These are phyloP conservation scores for Pseudogymnoascus sp. DNA, from an alignment of 2,329 filamentous ascomycete species.

Conservation along the genomic window DNA sequence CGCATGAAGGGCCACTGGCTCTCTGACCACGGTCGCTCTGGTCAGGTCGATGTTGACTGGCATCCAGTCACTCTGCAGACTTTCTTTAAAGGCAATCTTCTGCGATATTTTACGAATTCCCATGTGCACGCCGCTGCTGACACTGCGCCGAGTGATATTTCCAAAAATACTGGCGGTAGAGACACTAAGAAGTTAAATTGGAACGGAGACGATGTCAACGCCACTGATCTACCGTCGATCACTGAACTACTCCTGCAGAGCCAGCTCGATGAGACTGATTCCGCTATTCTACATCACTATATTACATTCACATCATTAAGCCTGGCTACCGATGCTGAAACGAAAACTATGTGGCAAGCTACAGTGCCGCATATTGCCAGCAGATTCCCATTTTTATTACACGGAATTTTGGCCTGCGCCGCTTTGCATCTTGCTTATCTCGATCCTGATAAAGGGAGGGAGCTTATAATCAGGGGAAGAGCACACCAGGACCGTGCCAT, in stretches of 20 bases:
- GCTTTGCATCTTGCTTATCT: slow-evolving; percentile 18
- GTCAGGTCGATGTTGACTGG: slow-evolving; percentile 19
- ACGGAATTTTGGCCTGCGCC: slow-evolving; percentile 35
- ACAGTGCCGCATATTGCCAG: slow-evolving; percentile 31
- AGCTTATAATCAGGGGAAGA: slow-evolving; percentile 14
- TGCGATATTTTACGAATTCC: slow-evolving; percentile 24
- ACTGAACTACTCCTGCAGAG: not conserved
- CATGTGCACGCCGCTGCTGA: not conserved
- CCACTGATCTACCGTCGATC: not conserved
- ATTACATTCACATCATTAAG: slow-evolving; percentile 19
- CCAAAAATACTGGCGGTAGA: not conserved
- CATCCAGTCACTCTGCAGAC: slow-evolving; percentile 22
- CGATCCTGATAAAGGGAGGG: not conserved
- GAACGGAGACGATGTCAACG: not conserved
- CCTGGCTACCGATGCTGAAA: slow-evolving; percentile 14
- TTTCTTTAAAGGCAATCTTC: slow-evolving; percentile 26
- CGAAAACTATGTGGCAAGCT: slow-evolving; percentile 28
- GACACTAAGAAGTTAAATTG: not conserved
- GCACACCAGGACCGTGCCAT: slow-evolving; percentile 15
- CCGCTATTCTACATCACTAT: slow-evolving; percentile 20
- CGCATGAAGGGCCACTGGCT: slow-evolving; percentile 30
- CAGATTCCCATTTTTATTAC: slow-evolving; percentile 32
- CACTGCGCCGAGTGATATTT: not conserved
- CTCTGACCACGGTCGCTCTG: slow-evolving; percentile 19
- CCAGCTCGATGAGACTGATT: slow-evolving; percentile 13